Evolutionary conservation across 495 filamentous ascomycete species (phyloP), one percentile per base, ranked within the genome.

Genomic region (Hypoxylon subgilvum): DNA sequence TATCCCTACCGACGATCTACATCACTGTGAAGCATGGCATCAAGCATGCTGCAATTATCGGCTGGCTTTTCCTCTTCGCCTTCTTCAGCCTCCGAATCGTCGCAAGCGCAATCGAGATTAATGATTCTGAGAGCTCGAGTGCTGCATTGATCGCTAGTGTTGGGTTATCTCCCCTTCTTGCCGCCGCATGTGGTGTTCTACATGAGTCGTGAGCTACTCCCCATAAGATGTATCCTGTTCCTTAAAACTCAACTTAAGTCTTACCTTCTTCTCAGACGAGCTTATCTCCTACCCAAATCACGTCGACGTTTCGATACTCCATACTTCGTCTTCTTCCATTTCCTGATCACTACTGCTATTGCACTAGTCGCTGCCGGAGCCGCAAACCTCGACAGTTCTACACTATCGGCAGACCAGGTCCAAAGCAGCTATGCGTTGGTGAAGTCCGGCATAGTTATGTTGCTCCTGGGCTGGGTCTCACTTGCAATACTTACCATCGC

Each of bases 141-240:
- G 74, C 73, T 4, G 55, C 65, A 17, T 61, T 78, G 8, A 66
- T 80, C 10, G 65, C 67, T 1, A 74, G 70, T 28, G 70, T 80
- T 32, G 77, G 77, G 3, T 51, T 79, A 3, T 76, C 74, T 0
- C 76, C 77, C 12, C 60, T 80, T 5, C 62, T 80, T n/a, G 66
- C 78, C 14, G 70, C 68, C 0, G 39, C 55, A 4, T 63, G 61
- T 56, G 72, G 74, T 0, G 49, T 78, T 23, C 60, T 79, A 0
- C 72, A 75, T 38, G 75, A 79, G 61, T 66, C 73, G 77, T 79
- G 51, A 55, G 75, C 63, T 16, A 25, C 12, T 14, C 4, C 2
- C 27, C 44, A 35, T 6, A 31, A 35, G 8, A 27, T 13, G 18
- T 23, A 4, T 50, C 17, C n/a, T n/a, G n/a, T n/a, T n/a, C n/a